Evolutionary conservation across 2,329 filamentous ascomycete genomes (phyloP).

Genomic region (Colletotrichum sp.): DNA sequence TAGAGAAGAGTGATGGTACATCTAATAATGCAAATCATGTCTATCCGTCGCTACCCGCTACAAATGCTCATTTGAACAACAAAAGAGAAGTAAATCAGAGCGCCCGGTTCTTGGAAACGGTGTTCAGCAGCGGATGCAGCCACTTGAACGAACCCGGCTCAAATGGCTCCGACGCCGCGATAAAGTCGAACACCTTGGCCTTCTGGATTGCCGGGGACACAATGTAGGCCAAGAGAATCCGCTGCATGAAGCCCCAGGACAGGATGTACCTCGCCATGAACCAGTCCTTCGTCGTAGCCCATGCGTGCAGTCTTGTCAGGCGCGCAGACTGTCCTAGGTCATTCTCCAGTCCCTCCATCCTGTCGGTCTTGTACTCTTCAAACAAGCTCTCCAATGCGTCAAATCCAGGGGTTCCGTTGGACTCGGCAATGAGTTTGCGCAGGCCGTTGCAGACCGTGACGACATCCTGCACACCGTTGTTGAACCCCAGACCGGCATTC

Average conservation of each 20-base stretch:
- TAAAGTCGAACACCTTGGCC: conserved; percentile 25
- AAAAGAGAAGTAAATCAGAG: not conserved
- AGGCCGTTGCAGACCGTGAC: conserved; percentile 33
- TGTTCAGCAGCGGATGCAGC: not conserved
- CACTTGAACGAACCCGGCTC: conserved; percentile 14
- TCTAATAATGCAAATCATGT: not conserved
- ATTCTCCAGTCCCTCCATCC: conserved; percentile 12
- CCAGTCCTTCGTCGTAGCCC: conserved; percentile 28
- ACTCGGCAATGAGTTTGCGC: not conserved
- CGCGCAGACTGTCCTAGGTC: conserved; percentile 21
- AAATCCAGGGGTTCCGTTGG: not conserved
- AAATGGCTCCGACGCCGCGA: conserved; percentile 21
- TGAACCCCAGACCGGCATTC: conserved; percentile 37
- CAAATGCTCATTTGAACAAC: not conserved
- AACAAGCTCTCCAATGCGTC: conserved; percentile 17
- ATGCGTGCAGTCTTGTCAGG: conserved; percentile 28
- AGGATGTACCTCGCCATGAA: conserved; percentile 26
- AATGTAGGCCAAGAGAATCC: conserved; percentile 1
- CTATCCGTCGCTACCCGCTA: not conserved
- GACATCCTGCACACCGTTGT: conserved; percentile 39
- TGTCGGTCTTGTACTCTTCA: conserved; percentile 23
- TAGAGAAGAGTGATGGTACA: not conserved
- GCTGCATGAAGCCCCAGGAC: not conserved
- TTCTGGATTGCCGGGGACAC: conserved; percentile 16
- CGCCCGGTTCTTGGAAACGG: not conserved